Conservation (phyloP, 192 early-diverging fungal species). For the Diversispora eburnea region DNA sequence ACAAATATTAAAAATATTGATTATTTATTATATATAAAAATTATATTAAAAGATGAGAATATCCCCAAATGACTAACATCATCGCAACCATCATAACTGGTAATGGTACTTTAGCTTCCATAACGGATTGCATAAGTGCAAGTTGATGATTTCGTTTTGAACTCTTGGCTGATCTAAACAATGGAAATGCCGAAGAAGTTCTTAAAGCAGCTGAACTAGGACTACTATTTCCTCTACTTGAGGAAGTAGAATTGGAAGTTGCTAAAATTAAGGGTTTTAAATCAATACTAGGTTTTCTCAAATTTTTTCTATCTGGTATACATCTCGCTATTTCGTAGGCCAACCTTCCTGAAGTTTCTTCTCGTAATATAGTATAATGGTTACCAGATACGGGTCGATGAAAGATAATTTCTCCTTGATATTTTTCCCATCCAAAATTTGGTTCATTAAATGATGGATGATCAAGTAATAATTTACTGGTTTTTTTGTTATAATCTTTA, state of each 20-base stretch:
- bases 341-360: neutral
- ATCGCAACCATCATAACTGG: neutral
- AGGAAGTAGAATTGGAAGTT: neutral
- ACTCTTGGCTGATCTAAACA: neutral
- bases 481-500: conserved; percentile 21
- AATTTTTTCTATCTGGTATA: conserved; percentile 6
- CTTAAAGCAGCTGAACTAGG: neutral
- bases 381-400: neutral
- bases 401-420: conserved; percentile 7
- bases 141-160: no score
- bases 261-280: conserved; percentile 15
- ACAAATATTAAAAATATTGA: neutral
- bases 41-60: neutral
- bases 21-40: neutral
- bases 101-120: neutral
- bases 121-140: neutral
- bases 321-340: neutral
- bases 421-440: conserved; percentile 17
- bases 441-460: conserved; percentile 21
- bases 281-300: neutral
- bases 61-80: neutral
- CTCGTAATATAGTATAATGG: conserved; percentile 7
- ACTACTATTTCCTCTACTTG: neutral
- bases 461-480: conserved; percentile 12
- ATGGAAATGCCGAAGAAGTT: neutral